Percentiles rank a stretch among this genome's conserved stretches.
phyloP scores from a whole-genome alignment of 2,329 filamentous ascomycete species.

The Sphaceloma murrayae region DNA sequence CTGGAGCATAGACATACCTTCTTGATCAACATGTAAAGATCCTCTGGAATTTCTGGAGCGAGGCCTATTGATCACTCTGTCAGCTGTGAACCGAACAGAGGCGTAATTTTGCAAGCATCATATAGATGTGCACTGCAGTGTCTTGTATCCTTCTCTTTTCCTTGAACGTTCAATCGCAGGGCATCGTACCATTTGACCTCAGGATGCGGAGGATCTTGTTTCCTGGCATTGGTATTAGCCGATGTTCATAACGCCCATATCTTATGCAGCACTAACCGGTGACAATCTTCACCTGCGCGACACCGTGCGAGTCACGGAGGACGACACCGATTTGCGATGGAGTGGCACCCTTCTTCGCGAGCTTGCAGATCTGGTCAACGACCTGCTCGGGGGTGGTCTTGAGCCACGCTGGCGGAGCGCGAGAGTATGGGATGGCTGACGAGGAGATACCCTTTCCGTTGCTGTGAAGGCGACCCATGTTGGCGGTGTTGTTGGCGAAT shows the following conservation, averaged over 20 bases:
- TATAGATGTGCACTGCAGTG: too few relatives aligned
- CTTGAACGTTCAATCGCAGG: conserved; percentile 32
- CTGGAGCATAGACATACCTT: conserved; percentile 68
- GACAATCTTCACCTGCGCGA: conserved; percentile 95
- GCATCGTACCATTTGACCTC: conserved; percentile 85
- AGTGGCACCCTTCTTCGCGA: conserved; percentile 97
- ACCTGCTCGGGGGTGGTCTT: conserved; percentile 98
- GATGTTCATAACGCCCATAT: too few relatives aligned
- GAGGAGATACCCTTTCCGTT: conserved; percentile 98
- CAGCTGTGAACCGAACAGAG: conserved; percentile 37
- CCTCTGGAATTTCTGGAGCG: conserved; percentile 96
- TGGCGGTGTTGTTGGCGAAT: conserved; percentile 35
- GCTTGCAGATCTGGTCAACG: conserved; percentile 98
- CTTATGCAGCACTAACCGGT: conserved; percentile 69
- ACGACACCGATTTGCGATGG: conserved; percentile 99
- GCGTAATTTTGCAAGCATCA: too few relatives aligned
- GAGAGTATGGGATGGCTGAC: conserved; percentile 94
- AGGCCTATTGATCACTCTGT: conserved; percentile 63
- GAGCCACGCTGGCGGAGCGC: conserved; percentile 84
- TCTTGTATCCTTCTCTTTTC: conserved; percentile 24
- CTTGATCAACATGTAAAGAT: conserved; percentile 99
- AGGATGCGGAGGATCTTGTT: conserved; percentile 99
- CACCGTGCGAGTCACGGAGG: conserved; percentile 94
- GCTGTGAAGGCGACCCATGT: conserved; percentile 96
- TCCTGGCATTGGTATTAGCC: conserved; percentile 46